Conservation (phyloP, 768 basidiomycete genomes). For the Lactarius trivialis region DNA sequence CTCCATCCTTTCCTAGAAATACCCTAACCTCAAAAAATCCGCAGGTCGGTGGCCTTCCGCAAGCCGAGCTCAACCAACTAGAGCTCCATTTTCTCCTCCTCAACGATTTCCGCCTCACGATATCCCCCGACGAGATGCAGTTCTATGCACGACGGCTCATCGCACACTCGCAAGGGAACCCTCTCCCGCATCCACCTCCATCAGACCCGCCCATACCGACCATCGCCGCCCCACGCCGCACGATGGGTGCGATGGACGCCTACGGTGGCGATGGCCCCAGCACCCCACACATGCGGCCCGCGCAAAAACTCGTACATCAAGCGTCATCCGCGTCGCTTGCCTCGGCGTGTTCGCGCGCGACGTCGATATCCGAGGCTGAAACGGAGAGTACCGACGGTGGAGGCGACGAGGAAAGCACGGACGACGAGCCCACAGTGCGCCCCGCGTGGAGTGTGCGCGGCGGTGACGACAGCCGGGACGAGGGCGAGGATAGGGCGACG, state of each 20-base stretch:
- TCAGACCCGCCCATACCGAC: constrained; percentile 6
- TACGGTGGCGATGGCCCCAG: constrained; percentile 20
- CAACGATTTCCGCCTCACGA: constrained; percentile 89
- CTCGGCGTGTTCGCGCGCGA: constrained; percentile 28
- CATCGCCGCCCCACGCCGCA: constrained; percentile 27
- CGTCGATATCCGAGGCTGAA: constrained; percentile 32
- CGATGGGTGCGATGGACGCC: constrained; percentile 48
- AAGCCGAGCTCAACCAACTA: constrained; percentile 88
- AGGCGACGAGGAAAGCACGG: constrained; percentile 49
- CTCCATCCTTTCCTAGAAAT: constrained; percentile 9
- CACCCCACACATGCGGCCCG: constrained; percentile 19
- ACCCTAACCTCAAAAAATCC: constrained; percentile 8
- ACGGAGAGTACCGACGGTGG: constrained; percentile 32
- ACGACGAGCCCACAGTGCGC: constrained; percentile 79
- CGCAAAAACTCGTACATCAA: constrained; percentile 17
- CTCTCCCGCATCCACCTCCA: constrained; percentile 20
- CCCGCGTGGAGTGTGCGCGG: constrained; percentile 28
- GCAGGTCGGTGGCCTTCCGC: constrained; percentile 92
- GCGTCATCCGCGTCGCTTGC: constrained; percentile 23
- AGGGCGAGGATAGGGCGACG: constrained; percentile 3
- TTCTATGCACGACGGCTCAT: constrained; percentile 89
- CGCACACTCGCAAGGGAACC: constrained; percentile 45
- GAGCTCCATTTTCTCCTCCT: constrained; percentile 95
- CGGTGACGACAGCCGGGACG: constrained; percentile 14
- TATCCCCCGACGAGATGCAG: constrained; percentile 88